A percentile compares a stretch with the other conserved stretches of the same genome.
Conservation (phyloP, 345 rosid species). For the Limnanthes douglasii region DNA sequence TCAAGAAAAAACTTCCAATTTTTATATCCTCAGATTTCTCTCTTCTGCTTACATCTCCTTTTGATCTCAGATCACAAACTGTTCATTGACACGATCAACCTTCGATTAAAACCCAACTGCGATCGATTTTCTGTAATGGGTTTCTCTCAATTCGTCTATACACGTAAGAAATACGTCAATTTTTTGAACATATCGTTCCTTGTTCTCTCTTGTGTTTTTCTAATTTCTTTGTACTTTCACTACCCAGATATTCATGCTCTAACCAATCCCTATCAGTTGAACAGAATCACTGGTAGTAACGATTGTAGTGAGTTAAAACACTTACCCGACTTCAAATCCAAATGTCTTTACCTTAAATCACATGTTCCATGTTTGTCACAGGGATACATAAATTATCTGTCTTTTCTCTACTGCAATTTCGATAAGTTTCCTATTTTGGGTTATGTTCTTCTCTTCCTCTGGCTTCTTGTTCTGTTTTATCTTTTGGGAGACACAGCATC, state of each 20-base stretch:
- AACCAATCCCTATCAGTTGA: conserved; percentile 10
- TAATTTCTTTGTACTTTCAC: conserved; percentile 10
- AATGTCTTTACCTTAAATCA: conserved; percentile 48
- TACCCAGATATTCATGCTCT: conserved; percentile 3
- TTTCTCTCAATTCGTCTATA: too few species aligned
- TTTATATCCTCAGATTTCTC: too few species aligned
- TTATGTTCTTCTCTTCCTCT: conserved; percentile 28
- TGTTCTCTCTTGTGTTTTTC: conserved; percentile 17
- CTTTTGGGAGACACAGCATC: conserved; percentile 78
- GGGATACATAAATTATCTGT: conserved; percentile 77
- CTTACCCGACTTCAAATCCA: conserved; percentile 26
- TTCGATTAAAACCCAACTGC: too few species aligned
- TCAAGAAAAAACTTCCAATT: too few species aligned
- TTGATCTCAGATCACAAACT: too few species aligned
- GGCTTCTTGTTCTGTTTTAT: conserved; percentile 68
- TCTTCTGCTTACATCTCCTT: too few species aligned
- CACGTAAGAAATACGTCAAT: too few species aligned
- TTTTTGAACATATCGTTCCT: conserved; percentile 31
- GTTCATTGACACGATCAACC: too few species aligned
- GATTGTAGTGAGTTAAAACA: conserved; percentile 14
- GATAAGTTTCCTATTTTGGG: conserved; percentile 35
- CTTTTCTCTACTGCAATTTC: conserved; percentile 58
- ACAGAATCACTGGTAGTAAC: too few species aligned
- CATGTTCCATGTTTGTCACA: conserved; percentile 41
- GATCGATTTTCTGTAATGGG: too few species aligned